Percentiles rank a stretch among this genome's conserved stretches.
These are phyloP conservation scores for Symbiodinium pilosum DNA, from an alignment of 73 alveolate genomes.

Conservation along the genomic window DNA sequence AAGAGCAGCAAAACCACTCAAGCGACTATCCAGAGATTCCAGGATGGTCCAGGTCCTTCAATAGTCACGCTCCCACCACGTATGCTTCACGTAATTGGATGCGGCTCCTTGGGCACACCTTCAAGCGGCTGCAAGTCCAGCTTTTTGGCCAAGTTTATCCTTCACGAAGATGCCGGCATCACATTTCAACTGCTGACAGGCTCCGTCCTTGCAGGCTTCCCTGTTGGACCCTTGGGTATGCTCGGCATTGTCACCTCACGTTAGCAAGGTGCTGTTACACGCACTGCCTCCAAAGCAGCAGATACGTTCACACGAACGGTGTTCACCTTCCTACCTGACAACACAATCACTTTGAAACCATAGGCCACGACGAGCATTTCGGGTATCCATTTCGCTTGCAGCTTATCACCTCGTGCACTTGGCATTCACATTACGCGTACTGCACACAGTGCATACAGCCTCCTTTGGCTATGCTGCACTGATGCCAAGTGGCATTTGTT, in stretches of 20 bases:
- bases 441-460: too few species aligned
- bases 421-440: too few species aligned
- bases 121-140: slow-evolving; percentile 74
- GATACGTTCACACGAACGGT: not conserved
- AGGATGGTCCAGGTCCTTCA: slow-evolving; percentile 3
- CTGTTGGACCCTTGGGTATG: slow-evolving; percentile 93
- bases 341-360: not conserved
- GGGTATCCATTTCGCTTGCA: slow-evolving; percentile 91
- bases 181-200: not conserved
- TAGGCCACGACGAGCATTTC: slow-evolving; percentile 41
- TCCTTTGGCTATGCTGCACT: not conserved
- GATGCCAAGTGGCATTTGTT: slow-evolving; percentile 20
- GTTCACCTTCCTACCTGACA: too few species aligned
- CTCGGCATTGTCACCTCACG: slow-evolving; percentile 77
- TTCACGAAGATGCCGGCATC: not conserved
- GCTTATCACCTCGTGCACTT: slow-evolving; percentile 60
- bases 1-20: not conserved
- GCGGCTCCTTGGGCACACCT: slow-evolving; percentile 86
- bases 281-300: not conserved
- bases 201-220: slow-evolving; percentile 83
- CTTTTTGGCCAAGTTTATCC: slow-evolving; percentile 92
- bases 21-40: not conserved
- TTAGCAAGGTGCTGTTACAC: not conserved
- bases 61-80: too few species aligned
- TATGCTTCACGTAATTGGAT: not conserved